Evolutionary conservation across 495 filamentous ascomycete species (phyloP).

Genomic region (Mytilinidion resinicola): DNA sequence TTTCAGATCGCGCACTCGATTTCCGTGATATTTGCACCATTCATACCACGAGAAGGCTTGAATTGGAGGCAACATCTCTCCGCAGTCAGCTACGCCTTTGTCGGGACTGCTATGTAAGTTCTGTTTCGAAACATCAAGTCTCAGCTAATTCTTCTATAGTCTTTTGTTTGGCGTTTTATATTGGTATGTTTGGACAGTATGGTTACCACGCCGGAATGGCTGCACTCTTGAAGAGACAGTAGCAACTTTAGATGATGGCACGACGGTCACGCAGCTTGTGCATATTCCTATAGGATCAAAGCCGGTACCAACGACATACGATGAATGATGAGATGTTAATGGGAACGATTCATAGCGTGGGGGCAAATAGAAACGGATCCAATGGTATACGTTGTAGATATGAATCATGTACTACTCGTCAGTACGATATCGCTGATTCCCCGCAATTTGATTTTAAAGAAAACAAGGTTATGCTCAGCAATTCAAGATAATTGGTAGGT

Average conservation of each 20-base stretch:
- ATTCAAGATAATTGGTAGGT: no score
- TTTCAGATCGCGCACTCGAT: slow-evolving; percentile 42
- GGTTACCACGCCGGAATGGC: slow-evolving; percentile 52
- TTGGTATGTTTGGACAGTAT: slow-evolving; percentile 64
- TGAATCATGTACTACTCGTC: no score
- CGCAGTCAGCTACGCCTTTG: slow-evolving; percentile 67
- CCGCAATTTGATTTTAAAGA: no score
- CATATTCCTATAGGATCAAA: slow-evolving; percentile 28
- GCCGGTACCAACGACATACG: background rate
- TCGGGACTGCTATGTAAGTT: slow-evolving; percentile 61
- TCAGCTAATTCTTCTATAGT: slow-evolving; percentile 35
- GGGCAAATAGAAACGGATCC: no score
- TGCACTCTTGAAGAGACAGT: slow-evolving; percentile 56
- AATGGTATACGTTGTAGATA: no score
- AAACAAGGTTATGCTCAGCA: no score
- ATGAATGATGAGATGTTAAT: no score
- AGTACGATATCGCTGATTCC: no score
- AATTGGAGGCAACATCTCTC: slow-evolving; percentile 54
- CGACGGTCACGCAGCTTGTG: slow-evolving; percentile 51
- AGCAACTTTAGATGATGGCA: slow-evolving; percentile 54
- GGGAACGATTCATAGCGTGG: no score
- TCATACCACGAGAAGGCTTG: slow-evolving; percentile 45
- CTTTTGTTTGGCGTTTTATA: slow-evolving; percentile 57
- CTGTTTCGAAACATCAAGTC: slow-evolving; percentile 15
- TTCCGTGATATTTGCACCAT: slow-evolving; percentile 49